Base-by-base conservation (phyloP, 176 grass and related monocot species). In the Alloteropsis semialata region DNA sequence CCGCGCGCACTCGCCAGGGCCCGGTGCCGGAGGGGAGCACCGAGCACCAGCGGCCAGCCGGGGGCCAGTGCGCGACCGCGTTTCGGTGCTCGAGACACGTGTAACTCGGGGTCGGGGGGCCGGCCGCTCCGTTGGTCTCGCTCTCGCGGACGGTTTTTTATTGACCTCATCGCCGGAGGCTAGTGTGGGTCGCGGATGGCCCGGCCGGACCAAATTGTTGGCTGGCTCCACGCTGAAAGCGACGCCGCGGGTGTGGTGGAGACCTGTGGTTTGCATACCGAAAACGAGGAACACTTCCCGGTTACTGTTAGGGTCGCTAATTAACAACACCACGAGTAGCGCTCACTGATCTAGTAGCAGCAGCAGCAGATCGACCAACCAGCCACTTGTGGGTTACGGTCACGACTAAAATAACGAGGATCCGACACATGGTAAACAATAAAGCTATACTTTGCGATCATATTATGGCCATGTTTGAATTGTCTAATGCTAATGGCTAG, bases 241-340 rank as follows among this genome's bases (percentile, higher is more conserved):
- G 79, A 63, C 72, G 44, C 50, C 28, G 28, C 5, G 61, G n/a
- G n/a, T n/a, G 6, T 51, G n/a, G 75, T 61, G 42, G 13, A 39
- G 37, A 7, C 29, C 5, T 44, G 74, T 48, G n/a, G 38, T 79
- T 34, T 73, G 49, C 75, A 74, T 30, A 66, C 74, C 66, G 56
- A 79, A 88, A 45, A 84, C 86, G 57, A 79, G 81, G 81, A 83
- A 73, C 67, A 16, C 14, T 34, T 34, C 27, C 28, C 25, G 22
- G 36, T 10, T 14, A 25, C 16, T n/a, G n/a, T n/a, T 4, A 41
- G 67, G 41, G 16, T 36, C 34, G 34, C 34, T 56, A 38, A 56
- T 28, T 72, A 59, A 82, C 50, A 46, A 68, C 10, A 0, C 27
- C 3, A 3, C 54, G 43, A 13, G 1, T 8, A 44, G 5, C 11